phyloP scores from a whole-genome alignment of 176 grass and related monocot species.

The Aegilops speltoides region DNA sequence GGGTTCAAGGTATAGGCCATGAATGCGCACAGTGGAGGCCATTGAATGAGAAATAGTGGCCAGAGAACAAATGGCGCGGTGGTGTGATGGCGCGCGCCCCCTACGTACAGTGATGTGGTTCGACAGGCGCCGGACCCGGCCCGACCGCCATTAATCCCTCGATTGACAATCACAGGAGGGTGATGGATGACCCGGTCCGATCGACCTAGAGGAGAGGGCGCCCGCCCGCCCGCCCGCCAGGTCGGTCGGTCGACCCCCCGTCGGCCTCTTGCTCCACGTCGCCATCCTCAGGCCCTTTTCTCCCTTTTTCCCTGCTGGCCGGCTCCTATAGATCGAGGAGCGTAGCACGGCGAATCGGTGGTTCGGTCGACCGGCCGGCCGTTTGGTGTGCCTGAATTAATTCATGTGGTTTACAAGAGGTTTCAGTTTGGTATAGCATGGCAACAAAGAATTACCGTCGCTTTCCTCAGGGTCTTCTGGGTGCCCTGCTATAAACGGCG shows the following conservation, averaged over 20 bases:
- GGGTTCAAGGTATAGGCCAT: conserved; percentile 78
- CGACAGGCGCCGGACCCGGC: background rate
- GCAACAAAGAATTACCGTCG: background rate
- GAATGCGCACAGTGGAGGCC: conserved; percentile 48
- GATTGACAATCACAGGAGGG: background rate
- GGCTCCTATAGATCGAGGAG: background rate
- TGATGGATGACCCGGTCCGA: background rate
- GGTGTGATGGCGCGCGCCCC: conserved; percentile 40
- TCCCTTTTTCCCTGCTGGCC: background rate
- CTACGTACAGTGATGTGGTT: conserved; percentile 57
- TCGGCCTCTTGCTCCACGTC: background rate
- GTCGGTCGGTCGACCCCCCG: background rate
- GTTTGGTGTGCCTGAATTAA: background rate
- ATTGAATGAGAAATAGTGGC: conserved; percentile 81
- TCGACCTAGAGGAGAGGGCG: background rate
- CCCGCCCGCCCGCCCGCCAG: background rate
- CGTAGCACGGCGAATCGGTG: background rate
- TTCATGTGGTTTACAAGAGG: conserved; percentile 3
- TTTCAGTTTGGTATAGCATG: background rate
- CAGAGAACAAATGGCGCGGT: conserved; percentile 42
- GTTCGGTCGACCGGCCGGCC: background rate
- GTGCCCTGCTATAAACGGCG: background rate
- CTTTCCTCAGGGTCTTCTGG: background rate
- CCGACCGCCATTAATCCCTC: background rate
- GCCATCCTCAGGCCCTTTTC: background rate